phyloP scores from a whole-genome alignment of 225 moss, liverwort and hornwort genomes.

The Physcomitrium patens region DNA sequence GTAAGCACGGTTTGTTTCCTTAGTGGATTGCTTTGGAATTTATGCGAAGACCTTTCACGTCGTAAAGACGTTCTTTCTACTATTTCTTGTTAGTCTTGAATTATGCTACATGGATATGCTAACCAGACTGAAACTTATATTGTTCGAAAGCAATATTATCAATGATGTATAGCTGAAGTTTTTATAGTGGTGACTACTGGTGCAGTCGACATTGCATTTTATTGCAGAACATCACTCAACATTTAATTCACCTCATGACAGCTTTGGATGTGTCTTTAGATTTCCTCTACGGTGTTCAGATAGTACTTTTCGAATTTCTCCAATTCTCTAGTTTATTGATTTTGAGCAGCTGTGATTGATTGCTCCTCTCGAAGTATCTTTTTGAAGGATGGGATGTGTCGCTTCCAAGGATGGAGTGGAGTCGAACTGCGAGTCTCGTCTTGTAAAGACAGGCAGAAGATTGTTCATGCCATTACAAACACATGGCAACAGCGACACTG shows the following conservation, averaged over 20 bases:
- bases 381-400: constrained; percentile 56
- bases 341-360: constrained; percentile 16
- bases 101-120: background rate
- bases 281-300: constrained; percentile 7
- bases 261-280: constrained; percentile 35
- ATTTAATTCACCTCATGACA: constrained; percentile 13
- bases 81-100: too few relatives aligned
- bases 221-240: background rate
- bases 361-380: background rate
- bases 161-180: background rate
- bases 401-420: constrained; percentile 55
- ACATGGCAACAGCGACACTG: constrained; percentile 41
- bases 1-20: background rate
- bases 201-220: constrained; percentile 5
- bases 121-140: background rate
- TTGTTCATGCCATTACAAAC: constrained; percentile 56
- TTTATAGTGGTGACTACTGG: background rate
- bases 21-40: background rate
- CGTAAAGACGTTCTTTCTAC: background rate
- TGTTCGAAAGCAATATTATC: background rate
- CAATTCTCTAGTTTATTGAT: background rate
- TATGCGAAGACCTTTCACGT: background rate
- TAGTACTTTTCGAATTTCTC: constrained; percentile 8
- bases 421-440: constrained; percentile 32
- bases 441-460: constrained; percentile 29